Base-by-base conservation (phyloP, 345 rosid species). In the Turritis glabra region DNA sequence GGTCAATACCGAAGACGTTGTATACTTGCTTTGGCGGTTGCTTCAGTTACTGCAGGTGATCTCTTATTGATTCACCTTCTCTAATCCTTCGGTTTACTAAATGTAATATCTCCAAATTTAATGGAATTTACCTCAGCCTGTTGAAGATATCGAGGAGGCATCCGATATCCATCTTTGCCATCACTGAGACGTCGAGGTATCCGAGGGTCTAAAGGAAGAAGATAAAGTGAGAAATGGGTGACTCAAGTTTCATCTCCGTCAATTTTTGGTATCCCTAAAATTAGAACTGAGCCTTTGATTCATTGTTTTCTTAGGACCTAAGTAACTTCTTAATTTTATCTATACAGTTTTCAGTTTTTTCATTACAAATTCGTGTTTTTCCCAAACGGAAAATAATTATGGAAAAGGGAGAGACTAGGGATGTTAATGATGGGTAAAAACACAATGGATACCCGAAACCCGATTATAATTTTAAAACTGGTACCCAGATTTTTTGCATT, bases 111-210 rank as follows among this genome's bases (percentile, higher is more conserved):
- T 12, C 14, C 7, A 26, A 33, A 14, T 25, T 23, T 46, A 12
- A 40, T 33, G 50, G 25, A 2, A 56, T 61, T 69, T 74, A 58
- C 51, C 25, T 74, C 82, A 93, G 97, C 96, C 97, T 79, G 88
- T 84, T 1, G 84, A 74, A 33, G 87, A 89, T 62, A 90, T 89
- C 7, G 97, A 93, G 46, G 89, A 85, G 81, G 93, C 89, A 52
- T 93, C 96, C 2, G 85, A 90, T 65, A 30, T 83, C 13, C 7
- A 50, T 64, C 32, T 81, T 51, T 75, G 52, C 27, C 9, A 27
- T 44, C 67, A 67, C 12, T 67, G 71, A 51, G 59, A 12, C 5
- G 18, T 15, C 3, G 19, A 43, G 18, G 47, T 43, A 43, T n/a
- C 19, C 3, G 9, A 15, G 18, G 47, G 47, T 41, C 47, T 41